Base-by-base conservation (phyloP, 1,284 basidiomycete species). In the Apiotrichum laibachii region DNA sequence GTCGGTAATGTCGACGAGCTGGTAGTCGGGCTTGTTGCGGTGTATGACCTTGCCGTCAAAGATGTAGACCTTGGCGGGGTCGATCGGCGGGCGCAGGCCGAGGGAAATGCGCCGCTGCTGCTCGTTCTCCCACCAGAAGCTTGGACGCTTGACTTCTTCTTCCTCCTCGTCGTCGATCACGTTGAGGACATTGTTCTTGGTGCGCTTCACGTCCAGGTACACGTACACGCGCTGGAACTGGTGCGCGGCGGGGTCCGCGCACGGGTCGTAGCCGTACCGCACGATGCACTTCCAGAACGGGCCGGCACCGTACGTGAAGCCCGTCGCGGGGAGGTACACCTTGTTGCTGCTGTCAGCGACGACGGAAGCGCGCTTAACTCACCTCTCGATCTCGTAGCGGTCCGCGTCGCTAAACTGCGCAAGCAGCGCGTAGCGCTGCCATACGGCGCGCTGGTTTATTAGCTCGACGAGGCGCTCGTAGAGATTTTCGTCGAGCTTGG, bases 251-350 rank as follows among this genome's bases (percentile, higher is more conserved):
- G 82, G 81, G 63, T 90, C 83, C 62, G 82, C 81, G 50, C 93
- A 82, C 13, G 94, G 93, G 72, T 99, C 95, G 72, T 95, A 98
- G 4, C 88, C 87, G 59, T 92, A 89, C 46, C 86, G 84, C 31
- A 98, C 84, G 49, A 95, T 82, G 10, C 89, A 89, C 71, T 98
- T 94, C 53, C 92, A 83, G 88, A 90, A 98, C 2, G 93, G 92
- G 0, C 95, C 95, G 64, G 97, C 94, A 61, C 87, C 85, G 72
- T 98, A 95, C 2, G 90, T 87, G 72, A 94, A 99, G 50, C 87
- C 73, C 6, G 78, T 68, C 11, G 77, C 66, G 0, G 82, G 77
- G 50, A 82, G 70, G 54, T 80, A 80, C 2, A 76, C 67, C 64
- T 82, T 83, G 56, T 78, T 68, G 47, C 81, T 81, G 52, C 6